phyloP scores from a whole-genome alignment of 306 rosid species.

The Malus fusca region DNA sequence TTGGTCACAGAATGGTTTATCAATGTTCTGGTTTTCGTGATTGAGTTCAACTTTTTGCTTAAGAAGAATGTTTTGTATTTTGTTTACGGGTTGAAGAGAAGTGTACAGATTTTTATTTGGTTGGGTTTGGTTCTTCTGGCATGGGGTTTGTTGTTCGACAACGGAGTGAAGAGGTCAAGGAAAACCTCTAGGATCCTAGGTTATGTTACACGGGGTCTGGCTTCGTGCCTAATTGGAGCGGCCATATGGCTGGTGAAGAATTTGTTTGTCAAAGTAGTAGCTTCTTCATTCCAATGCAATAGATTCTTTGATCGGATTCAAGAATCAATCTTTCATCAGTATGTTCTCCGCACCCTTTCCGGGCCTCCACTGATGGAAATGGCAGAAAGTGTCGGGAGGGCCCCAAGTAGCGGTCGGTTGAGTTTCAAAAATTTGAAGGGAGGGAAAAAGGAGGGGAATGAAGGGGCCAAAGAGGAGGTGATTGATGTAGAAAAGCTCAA shows the following conservation, averaged over 20 bases:
- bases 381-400: slow-evolving; percentile 37
- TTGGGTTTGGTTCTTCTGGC: slow-evolving; percentile 53
- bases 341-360: slow-evolving; percentile 59
- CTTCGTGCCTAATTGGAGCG: slow-evolving; percentile 54
- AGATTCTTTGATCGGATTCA: slow-evolving; percentile 87
- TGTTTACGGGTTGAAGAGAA: slow-evolving; percentile 64
- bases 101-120: slow-evolving; percentile 71
- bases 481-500: slow-evolving; percentile 77
- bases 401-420: slow-evolving; percentile 31
- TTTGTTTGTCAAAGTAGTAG: slow-evolving; percentile 53
- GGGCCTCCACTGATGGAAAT: slow-evolving; percentile 71
- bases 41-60: slow-evolving; percentile 61
- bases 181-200: slow-evolving; percentile 29
- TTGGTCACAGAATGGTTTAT: slow-evolving; percentile 62
- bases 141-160: slow-evolving; percentile 57
- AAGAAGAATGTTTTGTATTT: slow-evolving; percentile 77
- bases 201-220: slow-evolving; percentile 55
- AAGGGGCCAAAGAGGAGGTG: slow-evolving; percentile 51
- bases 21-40: slow-evolving; percentile 50
- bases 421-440: slow-evolving; percentile 41
- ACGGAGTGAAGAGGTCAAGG: slow-evolving; percentile 35
- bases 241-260: slow-evolving; percentile 60
- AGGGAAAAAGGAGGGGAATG: slow-evolving; percentile 23
- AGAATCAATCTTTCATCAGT: slow-evolving; percentile 74
- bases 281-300: slow-evolving; percentile 60